Evolutionary conservation across 176 grass and related monocot genomes (phyloP), one percentile per base, ranked within the genome.

Genomic region (Pontederia paniculata): DNA sequence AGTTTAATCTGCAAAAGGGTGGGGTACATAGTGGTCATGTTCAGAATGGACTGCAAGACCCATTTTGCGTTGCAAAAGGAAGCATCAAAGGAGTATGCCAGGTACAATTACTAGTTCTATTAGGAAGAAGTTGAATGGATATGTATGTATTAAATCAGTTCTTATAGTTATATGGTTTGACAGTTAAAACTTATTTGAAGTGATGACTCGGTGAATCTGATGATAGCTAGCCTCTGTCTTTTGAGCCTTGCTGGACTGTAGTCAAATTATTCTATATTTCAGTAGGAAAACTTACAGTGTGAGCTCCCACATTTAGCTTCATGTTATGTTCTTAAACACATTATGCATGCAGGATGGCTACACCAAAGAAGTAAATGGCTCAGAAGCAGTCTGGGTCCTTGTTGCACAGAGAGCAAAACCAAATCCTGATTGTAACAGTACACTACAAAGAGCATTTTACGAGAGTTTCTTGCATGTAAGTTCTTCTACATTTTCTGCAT

Each of bases 1-100:
- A 78, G 57, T 91, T 79, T 48, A 19, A 68, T 72, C 61, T 91
- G 42, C 13, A 42, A 14, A 67, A 68, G n/a, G 69, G 60, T 57
- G 78, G 78, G 2, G 76, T 91, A 14, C 82, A 91, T 16, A 83
- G 88, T 48, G 82, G 88, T 15, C 78, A 91, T 79, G 82, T 86
- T 82, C 78, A 83, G 63, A 80, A 57, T 31, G 88, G 74, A 25
- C 28, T 82, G 5, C 9, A 71, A 44, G 75, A 86, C 68, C 51
- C 59, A 28, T 86, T 91, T 44, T 91, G 88, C 21, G 15, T 74
- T 20, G 58, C 67, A 48, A 64, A 76, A 53, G 75, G 53, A 41
- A 69, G 49, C 23, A 18, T 17, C 6, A 86, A 71, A 79, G 82
- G 78, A 17, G 82, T 66, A 82, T 86, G 88, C 20, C 58, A 86